These are phyloP conservation scores for Fulvia fulva DNA, from an alignment of 2,329 filamentous ascomycete genomes.

Conservation along the genomic window DNA sequence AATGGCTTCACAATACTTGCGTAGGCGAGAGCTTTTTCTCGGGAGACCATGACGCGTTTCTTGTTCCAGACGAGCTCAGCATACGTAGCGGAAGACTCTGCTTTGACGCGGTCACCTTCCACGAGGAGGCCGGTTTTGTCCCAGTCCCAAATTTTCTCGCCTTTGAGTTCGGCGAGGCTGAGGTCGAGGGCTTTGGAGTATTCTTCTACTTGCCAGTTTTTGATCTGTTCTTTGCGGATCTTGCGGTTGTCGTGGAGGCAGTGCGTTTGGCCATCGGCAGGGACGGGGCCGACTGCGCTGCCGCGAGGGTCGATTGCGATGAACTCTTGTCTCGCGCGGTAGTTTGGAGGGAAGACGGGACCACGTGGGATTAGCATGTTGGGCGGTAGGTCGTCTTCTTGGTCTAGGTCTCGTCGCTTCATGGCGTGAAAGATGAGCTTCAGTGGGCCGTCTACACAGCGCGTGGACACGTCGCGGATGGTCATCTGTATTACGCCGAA, in stretches of 20 bases:
- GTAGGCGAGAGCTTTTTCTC: constrained; percentile 29
- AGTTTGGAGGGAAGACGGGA: neutral
- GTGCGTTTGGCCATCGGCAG: constrained; percentile 27
- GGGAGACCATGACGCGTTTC: constrained; percentile 33
- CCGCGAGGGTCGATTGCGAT: constrained; percentile 23
- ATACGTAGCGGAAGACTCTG: constrained; percentile 31
- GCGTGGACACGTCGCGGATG: constrained; percentile 33
- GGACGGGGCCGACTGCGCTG: constrained; percentile 12
- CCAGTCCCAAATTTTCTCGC: constrained; percentile 35
- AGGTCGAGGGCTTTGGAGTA: constrained; percentile 32
- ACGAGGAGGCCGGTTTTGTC: constrained; percentile 30
- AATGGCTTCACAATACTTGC: constrained; percentile 32
- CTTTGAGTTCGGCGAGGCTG: constrained; percentile 32
- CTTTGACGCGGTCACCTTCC: constrained; percentile 28
- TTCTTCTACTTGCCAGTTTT: constrained; percentile 31
- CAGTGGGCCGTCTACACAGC: constrained; percentile 27
- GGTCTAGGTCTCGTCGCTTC: constrained; percentile 15
- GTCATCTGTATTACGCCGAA: constrained; percentile 40
- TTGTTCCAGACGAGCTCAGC: constrained; percentile 38
- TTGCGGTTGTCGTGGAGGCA: constrained; percentile 31
- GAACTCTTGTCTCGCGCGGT: constrained; percentile 8
- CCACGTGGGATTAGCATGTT: neutral
- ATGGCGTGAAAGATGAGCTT: constrained; percentile 34
- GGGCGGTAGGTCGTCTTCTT: neutral
- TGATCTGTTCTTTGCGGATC: constrained; percentile 27